phyloP scores from a whole-genome alignment of 345 rosid genomes.

The Arabidopsis suecica region DNA sequence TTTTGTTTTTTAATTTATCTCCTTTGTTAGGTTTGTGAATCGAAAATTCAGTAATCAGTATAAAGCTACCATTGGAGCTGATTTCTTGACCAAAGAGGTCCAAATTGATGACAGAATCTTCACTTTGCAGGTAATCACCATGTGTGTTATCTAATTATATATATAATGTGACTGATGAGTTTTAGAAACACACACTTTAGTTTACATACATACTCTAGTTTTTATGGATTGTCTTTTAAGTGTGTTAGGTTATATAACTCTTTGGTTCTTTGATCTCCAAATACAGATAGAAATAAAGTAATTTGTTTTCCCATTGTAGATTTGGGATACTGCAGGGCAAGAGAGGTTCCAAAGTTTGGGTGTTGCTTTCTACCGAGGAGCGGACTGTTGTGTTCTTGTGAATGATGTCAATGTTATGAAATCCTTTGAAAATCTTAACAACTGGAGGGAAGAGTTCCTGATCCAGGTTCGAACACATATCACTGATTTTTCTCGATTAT shows the following conservation, averaged over 20 bases:
- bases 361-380: constrained; percentile 85
- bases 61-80: constrained; percentile 51
- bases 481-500: too few species aligned
- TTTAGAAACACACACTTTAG: too few species aligned
- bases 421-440: constrained; percentile 79
- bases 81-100: constrained; percentile 51
- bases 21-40: constrained; percentile 71
- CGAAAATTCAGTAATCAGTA: constrained; percentile 88
- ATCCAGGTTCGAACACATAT: constrained; percentile 55
- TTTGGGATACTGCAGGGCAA: constrained; percentile 94
- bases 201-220: too few species aligned
- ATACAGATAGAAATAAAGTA: neutral
- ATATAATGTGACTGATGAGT: neutral
- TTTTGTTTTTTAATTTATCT: neutral
- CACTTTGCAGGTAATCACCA: constrained; percentile 75
- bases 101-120: constrained; percentile 81
- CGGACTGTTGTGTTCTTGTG: constrained; percentile 85
- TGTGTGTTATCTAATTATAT: neutral
- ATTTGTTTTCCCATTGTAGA: constrained; percentile 41
- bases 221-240: neutral
- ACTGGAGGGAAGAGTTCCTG: constrained; percentile 86
- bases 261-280: too few species aligned
- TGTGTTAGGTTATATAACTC: neutral
- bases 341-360: constrained; percentile 89
- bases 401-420: constrained; percentile 80